A percentile compares a stretch with the other conserved stretches of the same genome.
Evolutionary conservation across 768 basidiomycete genomes (phyloP).

Genomic region (Paxillus ammoniavirescens): DNA sequence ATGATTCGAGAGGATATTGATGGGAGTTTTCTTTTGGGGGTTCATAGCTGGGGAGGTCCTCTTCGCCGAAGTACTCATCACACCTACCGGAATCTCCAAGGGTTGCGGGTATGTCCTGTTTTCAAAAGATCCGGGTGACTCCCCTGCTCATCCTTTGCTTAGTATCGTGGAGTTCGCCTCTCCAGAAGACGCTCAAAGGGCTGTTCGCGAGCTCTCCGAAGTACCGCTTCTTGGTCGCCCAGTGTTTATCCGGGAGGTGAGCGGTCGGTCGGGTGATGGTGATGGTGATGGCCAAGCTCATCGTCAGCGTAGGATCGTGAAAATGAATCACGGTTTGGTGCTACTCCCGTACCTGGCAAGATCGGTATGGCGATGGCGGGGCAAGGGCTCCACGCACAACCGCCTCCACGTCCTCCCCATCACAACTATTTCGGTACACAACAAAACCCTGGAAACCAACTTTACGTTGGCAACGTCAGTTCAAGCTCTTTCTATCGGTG

Average conservation of each 20-base stretch:
- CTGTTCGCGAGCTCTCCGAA: slow-evolving; percentile 90
- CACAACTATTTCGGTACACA: slow-evolving; percentile 67
- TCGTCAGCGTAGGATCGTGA: slow-evolving; percentile 80
- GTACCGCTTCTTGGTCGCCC: slow-evolving; percentile 88
- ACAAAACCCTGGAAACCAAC: slow-evolving; percentile 77
- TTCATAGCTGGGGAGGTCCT: slow-evolving; percentile 98
- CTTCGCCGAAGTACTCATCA: slow-evolving; percentile 98
- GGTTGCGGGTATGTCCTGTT: slow-evolving; percentile 88
- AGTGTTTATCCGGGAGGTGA: slow-evolving; percentile 94
- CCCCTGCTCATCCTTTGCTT: slow-evolving; percentile 11
- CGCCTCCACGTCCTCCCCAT: slow-evolving; percentile 79
- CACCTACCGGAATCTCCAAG: slow-evolving; percentile 95
- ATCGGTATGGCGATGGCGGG: slow-evolving; percentile 96
- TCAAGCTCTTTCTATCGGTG: neutral
- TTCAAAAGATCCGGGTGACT: neutral
- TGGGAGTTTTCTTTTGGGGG: slow-evolving; percentile 88
- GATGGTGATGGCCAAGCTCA: neutral
- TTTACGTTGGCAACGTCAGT: slow-evolving; percentile 88
- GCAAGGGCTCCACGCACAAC: slow-evolving; percentile 75
- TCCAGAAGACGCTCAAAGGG: slow-evolving; percentile 85
- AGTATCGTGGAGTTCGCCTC: slow-evolving; percentile 96
- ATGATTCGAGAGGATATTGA: slow-evolving; percentile 82
- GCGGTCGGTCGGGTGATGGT: slow-evolving; percentile 1
- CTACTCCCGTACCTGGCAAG: slow-evolving; percentile 93
- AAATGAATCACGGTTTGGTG: slow-evolving; percentile 92